These are phyloP conservation scores for Phytophthora crassamura DNA, from an alignment of 352 stramenopile genomes.

Conservation along the genomic window DNA sequence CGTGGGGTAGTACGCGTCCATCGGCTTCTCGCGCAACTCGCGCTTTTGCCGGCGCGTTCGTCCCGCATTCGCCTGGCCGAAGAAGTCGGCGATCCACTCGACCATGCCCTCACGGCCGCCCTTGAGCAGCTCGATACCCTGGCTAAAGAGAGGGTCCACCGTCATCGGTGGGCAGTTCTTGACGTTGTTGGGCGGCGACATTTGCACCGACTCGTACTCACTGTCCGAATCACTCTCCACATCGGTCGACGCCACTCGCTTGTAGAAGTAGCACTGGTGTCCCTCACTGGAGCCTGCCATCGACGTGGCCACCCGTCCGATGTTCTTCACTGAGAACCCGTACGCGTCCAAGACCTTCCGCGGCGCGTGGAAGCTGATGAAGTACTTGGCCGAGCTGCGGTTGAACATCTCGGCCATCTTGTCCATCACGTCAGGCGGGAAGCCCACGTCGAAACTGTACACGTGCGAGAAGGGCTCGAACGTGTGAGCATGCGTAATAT, in stretches of 20 bases:
- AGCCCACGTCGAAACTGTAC: conserved; percentile 99
- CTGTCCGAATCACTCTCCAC: conserved; percentile 34
- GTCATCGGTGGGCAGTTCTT: conserved; percentile 39
- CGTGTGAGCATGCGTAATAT: conserved; percentile 94
- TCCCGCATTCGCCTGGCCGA: conserved; percentile 64
- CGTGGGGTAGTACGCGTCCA: conserved; percentile 82
- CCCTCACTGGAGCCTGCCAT: conserved; percentile 97
- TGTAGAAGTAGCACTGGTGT: conserved; percentile 98
- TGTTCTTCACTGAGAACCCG: conserved; percentile 92
- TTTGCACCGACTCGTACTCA: conserved; percentile 23
- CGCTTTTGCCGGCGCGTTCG: conserved; percentile 76
- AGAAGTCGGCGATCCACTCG: conserved; percentile 78
- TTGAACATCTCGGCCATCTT: conserved; percentile 96
- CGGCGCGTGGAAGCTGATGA: conserved; percentile 96
- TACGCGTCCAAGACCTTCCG: conserved; percentile 94
- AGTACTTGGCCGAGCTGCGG: conserved; percentile 84
- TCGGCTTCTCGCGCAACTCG: conserved; percentile 60
- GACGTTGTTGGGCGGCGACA: conserved; percentile 22
- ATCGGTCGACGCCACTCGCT: conserved; percentile 34
- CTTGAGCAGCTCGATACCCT: conserved; percentile 80
- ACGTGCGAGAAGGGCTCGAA: conserved; percentile 98
- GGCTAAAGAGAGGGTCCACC: conserved; percentile 83
- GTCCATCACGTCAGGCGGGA: conserved; percentile 95
- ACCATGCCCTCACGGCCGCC: conserved; percentile 76
- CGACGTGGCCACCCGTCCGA: conserved; percentile 89